Evolutionary conservation across 2,329 filamentous ascomycete genomes (phyloP), one percentile per base, ranked within the genome.

Genomic region (Botrytis paeoniae): DNA sequence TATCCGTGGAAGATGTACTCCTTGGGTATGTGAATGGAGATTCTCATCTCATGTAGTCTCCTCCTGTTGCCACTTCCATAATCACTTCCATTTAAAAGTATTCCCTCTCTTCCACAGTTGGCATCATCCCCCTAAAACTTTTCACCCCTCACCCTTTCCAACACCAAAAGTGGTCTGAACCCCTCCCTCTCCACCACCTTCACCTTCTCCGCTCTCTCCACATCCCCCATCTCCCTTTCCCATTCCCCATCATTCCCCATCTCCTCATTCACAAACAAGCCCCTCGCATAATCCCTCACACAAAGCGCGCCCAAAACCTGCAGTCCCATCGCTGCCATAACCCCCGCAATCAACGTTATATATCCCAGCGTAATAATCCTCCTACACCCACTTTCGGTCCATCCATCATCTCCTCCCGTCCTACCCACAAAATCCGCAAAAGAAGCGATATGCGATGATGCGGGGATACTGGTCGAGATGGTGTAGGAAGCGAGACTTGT

Each of bases 391-490:
- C 14, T 5, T 20, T 57, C 65, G 0, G 48, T 57, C 48, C 48
- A 68, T 10, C 63, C 41, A 25, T 65, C 29, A 18, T 39, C 45
- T 12, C 64, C 45, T 54, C 35, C 35, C 18, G 35, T 18, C 9
- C 12, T 41, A 2, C 25, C 22, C 4, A 80, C 59, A 5, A 79
- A 75, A 20, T 76, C 77, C 0, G 77, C 76, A 10, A 72, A 75
- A 7, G 79, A 48, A 18, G 77, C 76, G 9, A 77, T 41, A 39
- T 79, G 76, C 7, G 73, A 71, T n/a, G 43, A 25, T 29, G 51
- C 5, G n/a, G 57, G 32, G 9, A 35, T 32, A 22, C n/a, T 20
- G 18, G 37, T 16, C 4, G 37, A 61, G 20, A 62, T 62, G 14
- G 22, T 62, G 37, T 62, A 62, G 25, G 60, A n/a, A 18, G 60